Conservation (phyloP, 1,284 basidiomycete genomes). For the Moesziomyces aphidis region DNA sequence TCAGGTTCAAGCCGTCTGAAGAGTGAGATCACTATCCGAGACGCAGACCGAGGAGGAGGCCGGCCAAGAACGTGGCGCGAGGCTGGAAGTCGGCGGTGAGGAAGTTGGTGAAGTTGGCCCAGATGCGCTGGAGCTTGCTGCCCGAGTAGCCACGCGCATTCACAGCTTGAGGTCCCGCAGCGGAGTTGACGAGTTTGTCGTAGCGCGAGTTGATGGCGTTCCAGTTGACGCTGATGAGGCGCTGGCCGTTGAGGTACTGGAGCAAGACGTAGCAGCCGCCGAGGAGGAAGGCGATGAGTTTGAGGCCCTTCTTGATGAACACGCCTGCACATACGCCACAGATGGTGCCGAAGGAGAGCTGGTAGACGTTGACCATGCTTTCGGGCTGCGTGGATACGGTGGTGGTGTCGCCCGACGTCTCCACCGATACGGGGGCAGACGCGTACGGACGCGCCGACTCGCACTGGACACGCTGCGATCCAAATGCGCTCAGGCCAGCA, state of each 20-base stretch:
- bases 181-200: slow-evolving; percentile 78
- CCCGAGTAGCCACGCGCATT: slow-evolving; percentile 70
- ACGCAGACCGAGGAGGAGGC: slow-evolving; percentile 71
- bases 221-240: slow-evolving; percentile 85
- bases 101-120: slow-evolving; percentile 83
- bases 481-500: slow-evolving; percentile 23
- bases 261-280: slow-evolving; percentile 71
- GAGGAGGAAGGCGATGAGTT: slow-evolving; percentile 81
- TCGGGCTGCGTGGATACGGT: slow-evolving; percentile 69
- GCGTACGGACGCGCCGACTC: slow-evolving; percentile 38
- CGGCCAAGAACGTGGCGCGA: slow-evolving; percentile 72
- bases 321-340: slow-evolving; percentile 87
- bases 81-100: slow-evolving; percentile 91
- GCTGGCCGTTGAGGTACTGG: slow-evolving; percentile 62
- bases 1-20: no score
- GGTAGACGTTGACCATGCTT: slow-evolving; percentile 81
- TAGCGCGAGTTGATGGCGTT: slow-evolving; percentile 73
- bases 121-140: slow-evolving; percentile 71
- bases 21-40: slow-evolving; percentile 67
- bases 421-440: slow-evolving; percentile 6
- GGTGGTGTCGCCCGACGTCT: slow-evolving; percentile 16
- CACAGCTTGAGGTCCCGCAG: slow-evolving; percentile 72
- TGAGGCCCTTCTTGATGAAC: slow-evolving; percentile 93
- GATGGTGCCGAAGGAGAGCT: slow-evolving; percentile 87
- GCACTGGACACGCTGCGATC: slow-evolving; percentile 12